Base-by-base conservation (phyloP, 352 stramenopile genomes). In the Phytopythium delawarense region DNA sequence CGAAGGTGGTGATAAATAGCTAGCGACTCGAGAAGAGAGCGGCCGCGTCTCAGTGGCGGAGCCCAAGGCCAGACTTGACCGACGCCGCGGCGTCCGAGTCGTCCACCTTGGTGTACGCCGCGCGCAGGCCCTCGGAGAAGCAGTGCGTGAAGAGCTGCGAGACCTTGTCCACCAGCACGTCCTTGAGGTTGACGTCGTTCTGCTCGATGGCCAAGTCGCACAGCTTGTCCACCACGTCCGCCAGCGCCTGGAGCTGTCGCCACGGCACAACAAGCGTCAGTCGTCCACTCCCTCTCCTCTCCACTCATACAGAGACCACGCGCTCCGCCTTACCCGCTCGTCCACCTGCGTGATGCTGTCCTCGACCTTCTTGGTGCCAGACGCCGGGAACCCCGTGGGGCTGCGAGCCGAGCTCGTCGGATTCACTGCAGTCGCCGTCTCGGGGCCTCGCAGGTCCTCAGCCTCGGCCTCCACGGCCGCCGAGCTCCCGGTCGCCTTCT, bases 181-280 rank as follows among this genome's bases (percentile, higher is more conserved):
- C 77, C 65, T 94, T 92, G 6, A 92, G 52, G 52, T 79, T 87
- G 52, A 87, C 64, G 32, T 93, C 81, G 57, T 86, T 82, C 53
- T 94, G 79, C 65, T 91, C 84, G 39, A 91, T 74, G 9, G 82
- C 81, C 49, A 92, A 66, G 56, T 92, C 84, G 50, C 80, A 91
- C 52, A 92, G 72, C 35, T 81, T 83, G 57, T 90, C 81, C 2
- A 81, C 86, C 13, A 79, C 74, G 40, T 91, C 82, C 15, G 81
- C 68, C 53, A 94, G 58, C 50, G 69, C 54, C 5, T 65, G 63
- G 12, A 93, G 64, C 82, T 91, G 64, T 39, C 15, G 56, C 53
- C 55, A 15, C n/a, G 16, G 21, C 20, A 28, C 30, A 60, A 13
- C 13, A 4, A 28, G 44, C 16, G 32, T 23, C 32, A 67, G 50